A percentile compares a stretch with the other conserved stretches of the same genome.
Conservation (phyloP, 768 basidiomycete species). For the Termitomyces sp. region DNA sequence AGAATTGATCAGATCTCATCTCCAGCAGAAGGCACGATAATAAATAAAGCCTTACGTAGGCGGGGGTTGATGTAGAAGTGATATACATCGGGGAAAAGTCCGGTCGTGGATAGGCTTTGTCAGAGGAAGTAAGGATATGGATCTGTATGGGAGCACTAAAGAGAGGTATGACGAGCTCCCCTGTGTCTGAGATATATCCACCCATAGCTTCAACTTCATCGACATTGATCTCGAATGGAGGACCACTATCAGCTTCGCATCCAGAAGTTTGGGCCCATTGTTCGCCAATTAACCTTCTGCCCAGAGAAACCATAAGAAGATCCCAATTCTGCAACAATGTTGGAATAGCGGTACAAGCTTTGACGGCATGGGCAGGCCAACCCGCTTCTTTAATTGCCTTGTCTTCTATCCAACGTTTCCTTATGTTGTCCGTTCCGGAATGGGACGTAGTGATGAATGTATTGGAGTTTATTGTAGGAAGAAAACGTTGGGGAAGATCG, state of each 20-base stretch:
- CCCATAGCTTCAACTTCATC: conserved; percentile 54
- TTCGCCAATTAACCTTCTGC: conserved; percentile 48
- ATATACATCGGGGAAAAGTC: conserved; percentile 69
- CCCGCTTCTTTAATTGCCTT: conserved; percentile 80
- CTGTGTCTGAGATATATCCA: conserved; percentile 38
- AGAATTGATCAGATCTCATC: conserved; percentile 46
- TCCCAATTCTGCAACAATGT: conserved; percentile 43
- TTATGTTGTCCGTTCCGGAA: conserved; percentile 56
- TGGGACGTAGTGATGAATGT: conserved; percentile 65
- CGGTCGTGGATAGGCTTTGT: conserved; percentile 36
- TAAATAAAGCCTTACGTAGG: conserved; percentile 84
- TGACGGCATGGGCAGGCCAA: conserved; percentile 69
- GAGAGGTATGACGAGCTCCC: conserved; percentile 53
- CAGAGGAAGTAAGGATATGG: conserved; percentile 53
- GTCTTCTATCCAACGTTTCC: conserved; percentile 75
- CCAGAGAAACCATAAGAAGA: conserved; percentile 48
- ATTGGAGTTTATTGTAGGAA: conserved; percentile 56
- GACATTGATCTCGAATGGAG: conserved; percentile 28
- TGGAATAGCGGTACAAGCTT: conserved; percentile 38
- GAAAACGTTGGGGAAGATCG: conserved; percentile 73
- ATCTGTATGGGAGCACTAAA: conserved; percentile 61
- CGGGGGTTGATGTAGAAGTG: conserved; percentile 58
- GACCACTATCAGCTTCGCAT: not conserved
- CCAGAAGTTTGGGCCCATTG: conserved; percentile 14
- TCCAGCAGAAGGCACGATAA: conserved; percentile 56